Conservation (phyloP, 176 grass and related monocot genomes). For the Oryza longistaminata region DNA sequence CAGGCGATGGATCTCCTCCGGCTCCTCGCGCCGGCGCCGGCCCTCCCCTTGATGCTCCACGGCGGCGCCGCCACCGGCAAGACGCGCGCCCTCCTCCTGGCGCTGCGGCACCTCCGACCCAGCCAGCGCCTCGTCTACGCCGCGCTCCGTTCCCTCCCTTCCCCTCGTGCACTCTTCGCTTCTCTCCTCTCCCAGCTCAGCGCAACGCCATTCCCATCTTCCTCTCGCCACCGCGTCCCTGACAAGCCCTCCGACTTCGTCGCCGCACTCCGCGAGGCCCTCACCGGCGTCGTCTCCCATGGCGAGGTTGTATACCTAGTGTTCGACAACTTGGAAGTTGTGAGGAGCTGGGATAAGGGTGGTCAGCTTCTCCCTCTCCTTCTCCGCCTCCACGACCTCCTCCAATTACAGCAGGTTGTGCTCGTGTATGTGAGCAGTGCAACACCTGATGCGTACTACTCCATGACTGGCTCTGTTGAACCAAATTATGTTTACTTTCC, state of each 20-base stretch:
- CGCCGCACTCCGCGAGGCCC: conserved; percentile 56
- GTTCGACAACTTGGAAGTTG: conserved; percentile 79
- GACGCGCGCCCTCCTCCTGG: conserved; percentile 69
- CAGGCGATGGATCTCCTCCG: conserved; percentile 72
- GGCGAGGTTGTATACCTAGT: conserved; percentile 64
- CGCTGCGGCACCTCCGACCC: conserved; percentile 53
- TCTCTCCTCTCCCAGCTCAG: conserved; percentile 65
- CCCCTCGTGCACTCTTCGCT: conserved; percentile 48
- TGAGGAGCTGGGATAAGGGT: conserved; percentile 76
- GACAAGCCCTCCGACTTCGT: conserved; percentile 81
- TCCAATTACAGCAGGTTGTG: conserved; percentile 57
- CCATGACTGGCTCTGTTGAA: conserved; percentile 69
- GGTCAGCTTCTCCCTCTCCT: conserved; percentile 52
- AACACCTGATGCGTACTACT: conserved; percentile 72
- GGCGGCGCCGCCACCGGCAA: conserved; percentile 73
- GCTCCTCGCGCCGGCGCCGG: conserved; percentile 64
- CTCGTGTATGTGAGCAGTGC: conserved; percentile 82
- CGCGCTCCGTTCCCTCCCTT: conserved; percentile 65
- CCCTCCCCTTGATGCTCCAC: conserved; percentile 59
- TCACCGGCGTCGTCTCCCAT: conserved; percentile 30
- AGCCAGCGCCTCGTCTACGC: conserved; percentile 56
- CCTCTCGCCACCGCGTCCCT: conserved; percentile 44
- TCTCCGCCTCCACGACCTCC: conserved; percentile 63
- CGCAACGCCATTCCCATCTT: conserved; percentile 40
- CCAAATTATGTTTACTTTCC: conserved; percentile 73